Evolutionary conservation across 306 rosid species (phyloP).

Genomic region (Boehmeria nivea): DNA sequence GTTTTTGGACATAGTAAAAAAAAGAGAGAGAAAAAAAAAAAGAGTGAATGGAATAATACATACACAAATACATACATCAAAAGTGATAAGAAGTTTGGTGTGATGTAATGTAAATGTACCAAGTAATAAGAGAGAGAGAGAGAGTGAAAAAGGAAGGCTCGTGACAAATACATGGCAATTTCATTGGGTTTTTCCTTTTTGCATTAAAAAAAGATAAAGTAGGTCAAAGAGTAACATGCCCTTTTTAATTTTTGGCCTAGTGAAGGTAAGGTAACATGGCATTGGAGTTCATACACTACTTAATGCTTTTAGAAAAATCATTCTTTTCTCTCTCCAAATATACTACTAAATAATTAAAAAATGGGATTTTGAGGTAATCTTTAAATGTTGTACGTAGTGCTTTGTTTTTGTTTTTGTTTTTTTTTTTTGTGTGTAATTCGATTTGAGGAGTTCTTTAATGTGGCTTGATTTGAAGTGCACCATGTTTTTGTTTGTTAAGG

Average conservation of each 20-base stretch:
- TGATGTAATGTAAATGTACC: background rate
- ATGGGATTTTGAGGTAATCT: background rate
- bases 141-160: background rate
- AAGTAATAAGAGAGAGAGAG: background rate
- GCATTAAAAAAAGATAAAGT: slow-evolving; percentile 12
- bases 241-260: background rate
- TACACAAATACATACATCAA: background rate
- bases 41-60: background rate
- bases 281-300: background rate
- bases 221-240: slow-evolving; percentile 16
- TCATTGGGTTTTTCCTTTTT: background rate
- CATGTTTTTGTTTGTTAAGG: background rate
- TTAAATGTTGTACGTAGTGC: too few species aligned
- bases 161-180: background rate
- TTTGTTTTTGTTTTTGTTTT: too few species aligned
- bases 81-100: too few species aligned
- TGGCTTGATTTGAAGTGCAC: background rate
- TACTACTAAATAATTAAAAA: background rate
- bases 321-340: background rate
- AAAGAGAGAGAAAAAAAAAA: background rate
- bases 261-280: slow-evolving; percentile 6
- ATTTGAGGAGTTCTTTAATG: background rate
- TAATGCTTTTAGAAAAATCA: background rate
- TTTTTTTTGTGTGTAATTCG: too few species aligned
- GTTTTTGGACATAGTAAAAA: background rate